Percentiles rank a stretch among this genome's conserved stretches.
Evolutionary conservation across 73 alveolate species (phyloP).

Genomic region (Loxodes magnus): DNA sequence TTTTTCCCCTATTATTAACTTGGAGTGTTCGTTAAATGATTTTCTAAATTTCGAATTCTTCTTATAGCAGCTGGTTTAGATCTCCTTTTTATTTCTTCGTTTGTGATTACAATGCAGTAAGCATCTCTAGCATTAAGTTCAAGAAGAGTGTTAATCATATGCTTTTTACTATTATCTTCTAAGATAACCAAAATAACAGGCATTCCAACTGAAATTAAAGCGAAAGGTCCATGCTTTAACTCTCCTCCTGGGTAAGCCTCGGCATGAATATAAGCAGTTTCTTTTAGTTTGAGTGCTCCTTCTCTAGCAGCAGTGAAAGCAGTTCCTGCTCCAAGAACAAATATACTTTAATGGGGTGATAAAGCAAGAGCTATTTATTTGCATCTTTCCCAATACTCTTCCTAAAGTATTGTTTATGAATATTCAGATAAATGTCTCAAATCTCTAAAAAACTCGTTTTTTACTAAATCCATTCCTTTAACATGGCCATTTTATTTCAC

Average conservation of each 20-base stretch:
- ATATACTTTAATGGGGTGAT: too few species aligned
- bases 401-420: slow-evolving; percentile 8
- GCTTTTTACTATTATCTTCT: background rate
- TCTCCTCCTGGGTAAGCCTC: slow-evolving; percentile 90
- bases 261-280: slow-evolving; percentile 82
- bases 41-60: too few species aligned
- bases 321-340: slow-evolving; percentile 74
- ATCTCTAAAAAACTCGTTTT: slow-evolving; percentile 7
- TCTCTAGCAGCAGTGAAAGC: slow-evolving; percentile 84
- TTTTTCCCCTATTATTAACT: too few species aligned
- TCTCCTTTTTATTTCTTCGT: too few species aligned
- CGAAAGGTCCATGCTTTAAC: slow-evolving; percentile 74
- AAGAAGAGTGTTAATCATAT: background rate
- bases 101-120: background rate
- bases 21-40: too few species aligned
- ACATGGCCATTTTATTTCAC: slow-evolving; percentile 15
- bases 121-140: background rate
- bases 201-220: slow-evolving; percentile 36
- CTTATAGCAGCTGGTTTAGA: too few species aligned
- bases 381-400: too few species aligned
- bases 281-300: slow-evolving; percentile 92
- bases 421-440: slow-evolving; percentile 13
- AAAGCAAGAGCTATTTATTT: too few species aligned
- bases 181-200: slow-evolving; percentile 3
- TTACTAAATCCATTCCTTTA: slow-evolving; percentile 9